Evolutionary conservation across 1,139 yeast genomes (phyloP).

Genomic region (Sugiyamaella grinbergsii): DNA sequence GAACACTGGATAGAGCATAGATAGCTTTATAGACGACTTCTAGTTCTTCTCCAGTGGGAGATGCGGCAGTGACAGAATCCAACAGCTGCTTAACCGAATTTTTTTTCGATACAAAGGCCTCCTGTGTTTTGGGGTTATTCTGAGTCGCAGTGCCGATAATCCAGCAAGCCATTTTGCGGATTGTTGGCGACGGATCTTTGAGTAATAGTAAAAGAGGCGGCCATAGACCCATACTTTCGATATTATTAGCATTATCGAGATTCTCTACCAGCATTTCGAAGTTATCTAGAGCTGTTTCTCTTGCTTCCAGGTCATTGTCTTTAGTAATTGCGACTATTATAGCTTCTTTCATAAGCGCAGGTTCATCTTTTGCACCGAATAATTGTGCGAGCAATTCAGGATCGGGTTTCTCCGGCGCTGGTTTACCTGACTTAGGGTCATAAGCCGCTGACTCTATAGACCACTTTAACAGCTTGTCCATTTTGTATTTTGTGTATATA

Average conservation of each 20-base stretch:
- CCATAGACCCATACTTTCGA: constrained; percentile 85
- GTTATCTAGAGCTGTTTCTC: constrained; percentile 80
- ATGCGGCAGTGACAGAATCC: constrained; percentile 28
- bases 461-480: constrained; percentile 94
- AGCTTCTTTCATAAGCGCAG: constrained; percentile 69
- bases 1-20: constrained; percentile 72
- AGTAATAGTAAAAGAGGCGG: constrained; percentile 59
- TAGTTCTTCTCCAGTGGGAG: constrained; percentile 31
- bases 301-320: constrained; percentile 60
- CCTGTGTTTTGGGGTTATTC: constrained; percentile 58
- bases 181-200: constrained; percentile 47
- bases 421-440: constrained; percentile 33
- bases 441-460: constrained; percentile 56
- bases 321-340: constrained; percentile 65
- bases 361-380: constrained; percentile 60
- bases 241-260: constrained; percentile 91
- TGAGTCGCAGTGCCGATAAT: constrained; percentile 91
- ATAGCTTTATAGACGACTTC: constrained; percentile 60
- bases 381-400: constrained; percentile 71
- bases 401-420: constrained; percentile 47
- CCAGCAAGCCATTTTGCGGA: constrained; percentile 66
- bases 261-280: constrained; percentile 94
- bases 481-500: constrained; percentile 37
- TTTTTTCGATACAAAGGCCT: constrained; percentile 33
- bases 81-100: constrained; percentile 34